These are phyloP conservation scores for Nematocida sp. DNA, from an alignment of 371 early-diverging fungal genomes.

Conservation along the genomic window DNA sequence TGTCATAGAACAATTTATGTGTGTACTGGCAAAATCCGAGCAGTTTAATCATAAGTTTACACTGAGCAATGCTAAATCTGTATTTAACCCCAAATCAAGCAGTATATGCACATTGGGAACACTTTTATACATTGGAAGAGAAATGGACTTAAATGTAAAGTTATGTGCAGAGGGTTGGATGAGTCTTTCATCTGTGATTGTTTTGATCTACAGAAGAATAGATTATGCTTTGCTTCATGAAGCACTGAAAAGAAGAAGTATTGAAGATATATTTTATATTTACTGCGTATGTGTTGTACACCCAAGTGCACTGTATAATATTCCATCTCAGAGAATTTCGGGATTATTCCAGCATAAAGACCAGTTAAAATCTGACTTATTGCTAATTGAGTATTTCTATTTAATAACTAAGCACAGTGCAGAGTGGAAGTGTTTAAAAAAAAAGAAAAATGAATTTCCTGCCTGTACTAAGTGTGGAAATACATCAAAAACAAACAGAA, in stretches of 20 bases:
- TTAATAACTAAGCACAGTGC: background rate
- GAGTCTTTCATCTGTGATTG: background rate
- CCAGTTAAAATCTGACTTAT: background rate
- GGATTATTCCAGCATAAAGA: background rate
- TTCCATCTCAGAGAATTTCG: background rate
- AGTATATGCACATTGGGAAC: background rate
- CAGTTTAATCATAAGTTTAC: background rate
- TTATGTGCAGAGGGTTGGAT: background rate
- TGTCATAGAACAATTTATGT: background rate
- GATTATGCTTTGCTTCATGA: background rate
- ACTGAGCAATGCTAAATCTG: background rate
- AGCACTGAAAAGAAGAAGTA: background rate
- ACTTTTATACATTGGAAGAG: constrained; percentile 9
- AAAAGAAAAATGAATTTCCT: background rate
- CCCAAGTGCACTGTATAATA: background rate
- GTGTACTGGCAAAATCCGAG: background rate
- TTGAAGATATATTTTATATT: background rate
- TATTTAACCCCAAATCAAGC: background rate
- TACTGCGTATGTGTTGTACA: background rate
- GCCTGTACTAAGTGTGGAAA: background rate
- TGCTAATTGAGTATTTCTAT: background rate
- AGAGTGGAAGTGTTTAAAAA: background rate
- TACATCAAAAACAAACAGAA: background rate
- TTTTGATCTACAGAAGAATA: background rate
- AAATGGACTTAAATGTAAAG: background rate